Conservation (phyloP, 805 yeast species). For the Wickerhamiella shivajii region DNA sequence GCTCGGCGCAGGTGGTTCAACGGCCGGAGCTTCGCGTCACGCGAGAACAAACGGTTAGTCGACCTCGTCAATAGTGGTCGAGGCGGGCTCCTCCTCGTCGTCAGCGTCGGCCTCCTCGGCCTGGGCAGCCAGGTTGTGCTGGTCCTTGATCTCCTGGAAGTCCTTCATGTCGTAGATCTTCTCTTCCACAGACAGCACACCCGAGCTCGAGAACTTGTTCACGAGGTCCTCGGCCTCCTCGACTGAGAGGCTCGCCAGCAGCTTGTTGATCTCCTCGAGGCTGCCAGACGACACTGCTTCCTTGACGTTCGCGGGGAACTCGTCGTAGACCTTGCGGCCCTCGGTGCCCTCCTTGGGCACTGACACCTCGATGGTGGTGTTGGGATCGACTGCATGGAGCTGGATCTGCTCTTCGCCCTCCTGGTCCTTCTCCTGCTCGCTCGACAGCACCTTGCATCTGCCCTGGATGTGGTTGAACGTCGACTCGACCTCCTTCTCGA, state of each 20-base stretch:
- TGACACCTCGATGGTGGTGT: slow-evolving; percentile 57
- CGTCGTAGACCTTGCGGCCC: slow-evolving; percentile 30
- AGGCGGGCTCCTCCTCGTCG: not conserved
- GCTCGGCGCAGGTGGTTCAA: no score
- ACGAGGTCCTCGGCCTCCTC: slow-evolving; percentile 69
- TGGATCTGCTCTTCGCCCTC: slow-evolving; percentile 75
- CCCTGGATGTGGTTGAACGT: slow-evolving; percentile 61
- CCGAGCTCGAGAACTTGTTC: slow-evolving; percentile 62
- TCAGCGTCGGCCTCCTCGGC: not conserved
- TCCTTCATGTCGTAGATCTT: slow-evolving; percentile 27
- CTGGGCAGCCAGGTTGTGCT: slow-evolving; percentile 1
- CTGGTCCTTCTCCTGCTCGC: slow-evolving; percentile 23
- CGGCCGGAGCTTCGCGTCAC: no score
- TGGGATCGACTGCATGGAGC: slow-evolving; percentile 74
- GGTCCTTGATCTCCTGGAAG: slow-evolving; percentile 22
- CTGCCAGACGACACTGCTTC: slow-evolving; percentile 57
- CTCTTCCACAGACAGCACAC: slow-evolving; percentile 68
- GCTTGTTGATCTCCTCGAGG: slow-evolving; percentile 69
- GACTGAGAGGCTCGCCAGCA: slow-evolving; percentile 56
- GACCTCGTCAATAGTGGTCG: no score
- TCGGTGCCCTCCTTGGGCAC: slow-evolving; percentile 30
- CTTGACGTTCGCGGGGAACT: slow-evolving; percentile 54
- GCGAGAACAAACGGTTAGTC: no score
- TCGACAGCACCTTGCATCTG: slow-evolving; percentile 55
- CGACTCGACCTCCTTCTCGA: slow-evolving; percentile 54